Conservation (phyloP, 352 stramenopile genomes). For the Phytopythium litorale region DNA sequence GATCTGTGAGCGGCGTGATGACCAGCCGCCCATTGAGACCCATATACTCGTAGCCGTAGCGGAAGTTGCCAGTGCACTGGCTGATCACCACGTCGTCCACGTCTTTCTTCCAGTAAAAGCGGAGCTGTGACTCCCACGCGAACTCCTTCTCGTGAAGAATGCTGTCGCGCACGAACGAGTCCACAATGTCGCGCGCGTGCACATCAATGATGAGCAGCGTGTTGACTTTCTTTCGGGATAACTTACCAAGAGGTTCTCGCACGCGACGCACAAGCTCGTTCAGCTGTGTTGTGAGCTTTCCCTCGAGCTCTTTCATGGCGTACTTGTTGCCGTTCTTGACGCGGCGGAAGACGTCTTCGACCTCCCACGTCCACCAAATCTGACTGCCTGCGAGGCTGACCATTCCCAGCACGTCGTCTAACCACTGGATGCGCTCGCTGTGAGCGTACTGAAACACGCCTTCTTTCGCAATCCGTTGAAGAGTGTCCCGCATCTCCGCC, state of each 20-base stretch:
- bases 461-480: conserved; percentile 91
- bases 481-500: conserved; percentile 84
- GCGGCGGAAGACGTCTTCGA: conserved; percentile 91
- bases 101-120: conserved; percentile 91
- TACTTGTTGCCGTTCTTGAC: conserved; percentile 91
- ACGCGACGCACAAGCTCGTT: conserved; percentile 91
- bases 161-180: conserved; percentile 87
- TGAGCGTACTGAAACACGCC: conserved; percentile 91
- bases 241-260: conserved; percentile 77
- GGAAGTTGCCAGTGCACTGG: conserved; percentile 90
- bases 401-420: conserved; percentile 90
- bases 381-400: conserved; percentile 90
- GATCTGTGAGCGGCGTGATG: conserved; percentile 92
- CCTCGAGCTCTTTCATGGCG: conserved; percentile 92
- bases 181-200: conserved; percentile 88
- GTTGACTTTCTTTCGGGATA: conserved; percentile 92
- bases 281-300: conserved; percentile 86
- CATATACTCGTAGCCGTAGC: conserved; percentile 95
- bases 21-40: conserved; percentile 89
- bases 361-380: conserved; percentile 94
- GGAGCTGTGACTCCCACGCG: conserved; percentile 86
- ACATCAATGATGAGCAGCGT: conserved; percentile 91
- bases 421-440: conserved; percentile 83
- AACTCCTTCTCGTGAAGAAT: conserved; percentile 91
- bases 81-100: conserved; percentile 88